These are phyloP conservation scores for Meyerozyma athensensis DNA, from an alignment of 1,139 yeast genomes.

Conservation along the genomic window DNA sequence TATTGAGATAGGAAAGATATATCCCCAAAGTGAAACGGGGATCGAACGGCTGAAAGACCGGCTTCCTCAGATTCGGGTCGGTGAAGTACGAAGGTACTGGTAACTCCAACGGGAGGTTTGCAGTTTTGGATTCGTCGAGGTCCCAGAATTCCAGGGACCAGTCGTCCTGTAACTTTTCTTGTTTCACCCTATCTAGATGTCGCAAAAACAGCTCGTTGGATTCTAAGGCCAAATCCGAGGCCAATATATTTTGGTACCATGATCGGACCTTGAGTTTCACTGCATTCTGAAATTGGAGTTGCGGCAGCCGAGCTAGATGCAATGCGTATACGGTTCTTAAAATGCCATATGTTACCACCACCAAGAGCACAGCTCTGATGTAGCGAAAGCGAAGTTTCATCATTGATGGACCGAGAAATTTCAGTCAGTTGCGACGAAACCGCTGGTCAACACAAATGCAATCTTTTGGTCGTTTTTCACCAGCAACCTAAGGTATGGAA, in stretches of 20 bases:
- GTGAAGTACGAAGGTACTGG: conserved; percentile 18
- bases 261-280: conserved; percentile 16
- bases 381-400: conserved; percentile 1
- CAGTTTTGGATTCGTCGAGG: conserved; percentile 12
- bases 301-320: conserved; percentile 1
- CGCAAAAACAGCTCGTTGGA: conserved; percentile 14
- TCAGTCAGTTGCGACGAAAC: too few species aligned
- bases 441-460: too few species aligned
- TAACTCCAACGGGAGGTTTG: conserved; percentile 15
- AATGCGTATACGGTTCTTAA: neutral
- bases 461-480: too few species aligned
- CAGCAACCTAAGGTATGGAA: too few species aligned
- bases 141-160: conserved; percentile 25
- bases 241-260: conserved; percentile 18
- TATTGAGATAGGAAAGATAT: conserved; percentile 10
- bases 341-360: neutral
- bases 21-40: conserved; percentile 20
- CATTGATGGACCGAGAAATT: neutral
- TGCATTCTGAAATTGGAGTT: conserved; percentile 7
- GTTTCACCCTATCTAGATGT: conserved; percentile 12
- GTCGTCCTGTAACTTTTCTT: conserved; percentile 17
- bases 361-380: neutral
- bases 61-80: conserved; percentile 8
- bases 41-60: conserved; percentile 18
- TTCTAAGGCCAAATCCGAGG: conserved; percentile 18